phyloP scores from a whole-genome alignment of 2,329 filamentous ascomycete species.

The Phyllosticta ampelicida region DNA sequence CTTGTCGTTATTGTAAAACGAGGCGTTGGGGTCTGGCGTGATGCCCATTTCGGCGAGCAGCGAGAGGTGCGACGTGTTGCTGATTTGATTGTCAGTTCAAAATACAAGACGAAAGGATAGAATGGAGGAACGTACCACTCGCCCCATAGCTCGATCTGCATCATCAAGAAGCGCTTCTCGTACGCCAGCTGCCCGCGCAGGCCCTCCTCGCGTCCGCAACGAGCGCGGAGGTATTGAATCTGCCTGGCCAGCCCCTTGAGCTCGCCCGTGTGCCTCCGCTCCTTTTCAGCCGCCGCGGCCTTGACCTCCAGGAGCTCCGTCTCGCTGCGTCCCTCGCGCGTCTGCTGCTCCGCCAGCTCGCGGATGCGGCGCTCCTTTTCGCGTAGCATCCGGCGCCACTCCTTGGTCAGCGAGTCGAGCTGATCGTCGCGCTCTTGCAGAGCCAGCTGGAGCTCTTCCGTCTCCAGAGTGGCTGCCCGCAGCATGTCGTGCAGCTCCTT shows the following conservation, averaged over 20 bases:
- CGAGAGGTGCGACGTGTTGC: slow-evolving; percentile 83
- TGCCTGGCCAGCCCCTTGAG: slow-evolving; percentile 76
- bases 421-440: slow-evolving; percentile 14
- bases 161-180: slow-evolving; percentile 73
- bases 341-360: slow-evolving; percentile 18
- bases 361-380: slow-evolving; percentile 11
- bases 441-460: slow-evolving; percentile 15
- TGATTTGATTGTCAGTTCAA: slow-evolving; percentile 31
- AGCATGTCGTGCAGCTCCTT: slow-evolving; percentile 16
- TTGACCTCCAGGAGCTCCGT: slow-evolving; percentile 20
- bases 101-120: background rate
- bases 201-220: slow-evolving; percentile 66
- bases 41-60: slow-evolving; percentile 78
- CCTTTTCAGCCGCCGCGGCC: slow-evolving; percentile 49
- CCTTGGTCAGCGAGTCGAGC: slow-evolving; percentile 10
- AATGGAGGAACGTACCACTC: slow-evolving; percentile 65
- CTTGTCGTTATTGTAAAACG: slow-evolving; percentile 27
- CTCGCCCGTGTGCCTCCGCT: slow-evolving; percentile 62
- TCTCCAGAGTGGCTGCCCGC: slow-evolving; percentile 13
- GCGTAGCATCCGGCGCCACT: slow-evolving; percentile 12
- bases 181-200: slow-evolving; percentile 73
- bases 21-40: slow-evolving; percentile 34
- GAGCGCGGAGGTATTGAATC: slow-evolving; percentile 80
- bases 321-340: slow-evolving; percentile 20
- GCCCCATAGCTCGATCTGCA: slow-evolving; percentile 72